Evolutionary conservation across 768 basidiomycete genomes (phyloP).

Genomic region (Phanerodontia chrysosporium): DNA sequence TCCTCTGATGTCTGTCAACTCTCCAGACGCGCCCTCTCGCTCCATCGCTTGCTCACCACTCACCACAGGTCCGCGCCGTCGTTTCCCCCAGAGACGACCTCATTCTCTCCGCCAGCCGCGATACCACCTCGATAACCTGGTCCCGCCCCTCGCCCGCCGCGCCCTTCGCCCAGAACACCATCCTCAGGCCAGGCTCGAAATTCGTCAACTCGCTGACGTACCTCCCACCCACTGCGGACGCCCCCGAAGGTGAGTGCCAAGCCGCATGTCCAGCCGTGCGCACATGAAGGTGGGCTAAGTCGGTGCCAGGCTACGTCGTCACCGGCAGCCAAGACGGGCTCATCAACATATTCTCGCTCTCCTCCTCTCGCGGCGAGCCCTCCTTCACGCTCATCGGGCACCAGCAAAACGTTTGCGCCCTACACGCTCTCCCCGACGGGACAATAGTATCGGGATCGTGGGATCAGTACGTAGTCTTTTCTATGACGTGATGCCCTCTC

Average conservation of each 20-base stretch:
- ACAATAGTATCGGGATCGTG: conserved; percentile 92
- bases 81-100: conserved; percentile 70
- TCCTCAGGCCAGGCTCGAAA: conserved; percentile 62
- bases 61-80: conserved; percentile 73
- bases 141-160: conserved; percentile 43
- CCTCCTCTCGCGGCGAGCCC: conserved; percentile 63
- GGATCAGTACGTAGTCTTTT: conserved; percentile 69
- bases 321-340: conserved; percentile 88
- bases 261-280: not conserved
- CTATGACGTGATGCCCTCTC: not conserved
- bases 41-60: conserved; percentile 13
- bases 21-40: not conserved
- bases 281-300: conserved; percentile 5
- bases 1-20: conserved; percentile 62
- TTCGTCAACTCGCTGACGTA: conserved; percentile 83
- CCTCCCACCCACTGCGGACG: conserved; percentile 61
- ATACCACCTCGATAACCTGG: conserved; percentile 90
- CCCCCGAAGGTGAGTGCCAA: conserved; percentile 57
- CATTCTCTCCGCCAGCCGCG: conserved; percentile 87
- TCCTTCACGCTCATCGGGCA: conserved; percentile 84
- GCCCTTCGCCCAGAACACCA: conserved; percentile 49
- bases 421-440: conserved; percentile 67
- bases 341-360: conserved; percentile 76
- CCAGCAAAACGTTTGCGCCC: conserved; percentile 82
- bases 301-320: conserved; percentile 60